Base-by-base conservation (phyloP, 1,284 basidiomycete genomes). In the Microbotryum scabiosae region DNA sequence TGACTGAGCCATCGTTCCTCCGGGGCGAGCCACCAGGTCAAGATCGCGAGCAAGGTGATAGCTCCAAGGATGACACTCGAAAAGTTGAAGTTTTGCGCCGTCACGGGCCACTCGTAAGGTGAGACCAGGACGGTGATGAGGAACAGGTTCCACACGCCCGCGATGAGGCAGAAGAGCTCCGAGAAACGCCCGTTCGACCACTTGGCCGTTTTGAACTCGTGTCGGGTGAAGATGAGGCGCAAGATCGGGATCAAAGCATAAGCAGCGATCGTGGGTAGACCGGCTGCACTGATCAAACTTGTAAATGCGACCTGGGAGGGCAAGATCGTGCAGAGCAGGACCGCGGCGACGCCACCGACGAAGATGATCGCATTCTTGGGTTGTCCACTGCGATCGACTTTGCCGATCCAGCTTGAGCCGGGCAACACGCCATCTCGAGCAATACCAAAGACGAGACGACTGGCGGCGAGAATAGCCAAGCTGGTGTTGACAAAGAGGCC, bases 351-450 rank as follows among this genome's bases (percentile, higher is more conserved):
- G 50, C 66, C 20, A 16, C 70, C 64, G 56, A 69, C 69, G 52
- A 70, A 71, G 36, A 69, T 51, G 47, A 69, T 62, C 5, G 68
- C 69, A 54, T 90, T 85, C 61, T 79, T 81, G 0, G 89, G 89
- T 69, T 90, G 86, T 3, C 86, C 85, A 20, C 81, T 75, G 0
- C 74, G 64, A 50, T 86, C 82, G 49, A 91, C 86, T 66, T 79
- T 76, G 47, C 86, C 84, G 58, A 91, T 86, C 88, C 87, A 91
- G 9, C 76, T 65, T 0, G 87, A 89, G 59, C 88, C 73, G 1
- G 89, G 89, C 20, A 92, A 78, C 1, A 91, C 87, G 36, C 89
- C 89, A 68, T 92, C 89, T 59, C 89, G 84, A 21, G 89, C 88
- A 54, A 92, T 86, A 18, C 88, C 89, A 69, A 86, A 91, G 49